Conservation (phyloP, 2,329 filamentous ascomycete genomes). For the Trichoderma gracile region DNA sequence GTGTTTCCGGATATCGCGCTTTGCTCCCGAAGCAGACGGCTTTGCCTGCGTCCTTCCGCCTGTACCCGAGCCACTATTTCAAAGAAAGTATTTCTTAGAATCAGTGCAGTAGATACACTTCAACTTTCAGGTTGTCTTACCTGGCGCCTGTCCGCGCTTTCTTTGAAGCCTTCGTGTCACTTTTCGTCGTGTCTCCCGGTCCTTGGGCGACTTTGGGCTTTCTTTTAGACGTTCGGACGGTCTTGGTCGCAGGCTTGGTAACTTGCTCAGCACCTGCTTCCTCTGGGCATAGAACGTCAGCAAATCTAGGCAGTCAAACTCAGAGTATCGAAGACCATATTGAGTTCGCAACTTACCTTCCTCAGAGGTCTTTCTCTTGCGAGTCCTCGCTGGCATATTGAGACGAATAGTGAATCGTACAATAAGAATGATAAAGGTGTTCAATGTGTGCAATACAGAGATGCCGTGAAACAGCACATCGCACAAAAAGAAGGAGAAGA, state of each 20-base stretch:
- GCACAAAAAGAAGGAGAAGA: not conserved
- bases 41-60: constrained; percentile 24
- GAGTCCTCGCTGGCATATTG: constrained; percentile 34
- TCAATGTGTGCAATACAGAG: not conserved
- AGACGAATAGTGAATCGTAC: not conserved
- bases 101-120: not conserved
- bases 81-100: not conserved
- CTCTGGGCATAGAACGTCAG: not conserved
- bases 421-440: not conserved
- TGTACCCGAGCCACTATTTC: not conserved
- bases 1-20: constrained; percentile 32
- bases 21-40: constrained; percentile 27
- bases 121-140: not conserved
- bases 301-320: no score
- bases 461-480: not conserved
- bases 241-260: not conserved
- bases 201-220: not conserved
- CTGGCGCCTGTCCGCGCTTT: not conserved
- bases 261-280: not conserved
- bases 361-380: constrained; percentile 33
- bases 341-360: constrained; percentile 28
- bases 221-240: not conserved
- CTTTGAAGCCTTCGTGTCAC: not conserved
- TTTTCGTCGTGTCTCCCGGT: not conserved
- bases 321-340: no score